Conservation (phyloP, 2,329 filamentous ascomycete genomes). For the Paracoccidioides lutzii region DNA sequence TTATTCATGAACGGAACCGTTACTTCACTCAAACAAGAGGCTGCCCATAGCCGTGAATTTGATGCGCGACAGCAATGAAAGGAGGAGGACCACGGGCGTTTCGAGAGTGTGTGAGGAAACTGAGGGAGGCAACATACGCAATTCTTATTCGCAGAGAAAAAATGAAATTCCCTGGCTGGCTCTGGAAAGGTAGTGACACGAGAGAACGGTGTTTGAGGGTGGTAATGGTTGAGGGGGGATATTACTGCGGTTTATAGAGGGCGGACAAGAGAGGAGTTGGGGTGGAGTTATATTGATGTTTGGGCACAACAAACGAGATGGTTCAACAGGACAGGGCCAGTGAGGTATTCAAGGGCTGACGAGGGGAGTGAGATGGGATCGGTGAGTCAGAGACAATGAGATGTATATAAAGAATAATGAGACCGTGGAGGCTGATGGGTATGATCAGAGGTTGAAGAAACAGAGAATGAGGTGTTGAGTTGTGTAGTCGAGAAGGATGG, state of each 20-base stretch:
- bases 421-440: too few relatives aligned
- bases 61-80: conserved; percentile 2
- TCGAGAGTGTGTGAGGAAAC: neutral
- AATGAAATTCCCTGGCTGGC: neutral
- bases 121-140: neutral
- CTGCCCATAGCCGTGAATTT: neutral
- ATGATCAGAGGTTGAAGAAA: too few relatives aligned
- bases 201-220: neutral
- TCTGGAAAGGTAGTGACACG: neutral
- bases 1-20: neutral
- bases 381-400: too few relatives aligned
- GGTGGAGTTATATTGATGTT: neutral
- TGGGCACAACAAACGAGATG: neutral
- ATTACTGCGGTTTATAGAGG: neutral
- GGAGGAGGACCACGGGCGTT: neutral
- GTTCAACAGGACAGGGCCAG: neutral
- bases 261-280: neutral
- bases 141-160: neutral
- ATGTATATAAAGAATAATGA: too few relatives aligned
- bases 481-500: too few relatives aligned
- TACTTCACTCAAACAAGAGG: neutral
- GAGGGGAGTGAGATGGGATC: too few relatives aligned
- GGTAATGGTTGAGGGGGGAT: neutral
- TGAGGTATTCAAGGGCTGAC: neutral
- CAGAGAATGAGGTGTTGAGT: too few relatives aligned